Evolutionary conservation across 164 flowering plant species (phyloP), one percentile per base, ranked within the genome.

Genomic region (Kalanchoe fedtschenkoi): DNA sequence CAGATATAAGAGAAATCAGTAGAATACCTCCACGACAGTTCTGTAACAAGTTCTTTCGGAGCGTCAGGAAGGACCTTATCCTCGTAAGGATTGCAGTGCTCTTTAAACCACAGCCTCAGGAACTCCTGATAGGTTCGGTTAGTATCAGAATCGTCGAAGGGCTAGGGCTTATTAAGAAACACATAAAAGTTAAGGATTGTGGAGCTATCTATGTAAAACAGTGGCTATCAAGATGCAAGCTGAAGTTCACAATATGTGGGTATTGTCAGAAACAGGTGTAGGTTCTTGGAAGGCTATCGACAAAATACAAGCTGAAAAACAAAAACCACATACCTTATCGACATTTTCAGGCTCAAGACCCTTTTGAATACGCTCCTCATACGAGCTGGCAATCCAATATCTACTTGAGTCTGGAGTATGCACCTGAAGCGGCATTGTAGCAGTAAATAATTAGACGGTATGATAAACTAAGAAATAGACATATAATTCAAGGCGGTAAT

Each of bases 361-460:
- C 53, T 73, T 80, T 59, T 68, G 64, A 67, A 85, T 80, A 55
- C 83, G 84, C 53, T 88, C 83, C 69, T 80, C 80, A 68, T 86
- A 88, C 59, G 97, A 85, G 68, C 77, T 62, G 24, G 97, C 86
- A 69, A 93, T 81, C 96, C 99, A 93, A 54, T 93, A 93, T 77
- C 97, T 88, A 74, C 99, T 93, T 43, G 99, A 93, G 71, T 93
- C 97, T 53, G 99, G 99, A 34, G 97, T 90, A 76, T 93, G 99
- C 28, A 89, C 91, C 98, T 93, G 66, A 43, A 63, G 57, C 33
- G 34, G 42, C 4, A 2, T 63, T 34, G 61, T 10, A 54, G 24
- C 16, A 33, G 26, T 26, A 33, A 55, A 6, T 44, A 16, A 44
- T 62, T 19, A 30, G 4, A 44, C 1, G 28, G 29, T 7, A 22